Evolutionary conservation across 2,329 filamentous ascomycete species (phyloP).

Genomic region (Tolypocladium ovalisporum): DNA sequence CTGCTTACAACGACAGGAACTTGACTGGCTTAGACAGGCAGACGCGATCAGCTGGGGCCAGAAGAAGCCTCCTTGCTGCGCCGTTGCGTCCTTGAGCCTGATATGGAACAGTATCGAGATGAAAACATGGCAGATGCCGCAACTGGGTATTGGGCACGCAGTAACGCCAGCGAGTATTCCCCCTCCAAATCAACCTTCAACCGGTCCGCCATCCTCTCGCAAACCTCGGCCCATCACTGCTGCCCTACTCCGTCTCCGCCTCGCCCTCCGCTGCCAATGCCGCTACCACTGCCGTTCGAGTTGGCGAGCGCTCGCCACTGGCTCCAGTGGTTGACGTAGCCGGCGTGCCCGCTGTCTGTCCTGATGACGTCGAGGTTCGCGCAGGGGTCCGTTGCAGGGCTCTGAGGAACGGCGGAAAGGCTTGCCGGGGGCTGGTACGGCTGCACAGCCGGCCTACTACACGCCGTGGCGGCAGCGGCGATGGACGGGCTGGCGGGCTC

Average conservation of each 20-base stretch:
- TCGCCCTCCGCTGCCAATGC: neutral
- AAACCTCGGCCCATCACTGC: neutral
- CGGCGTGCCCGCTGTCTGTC: constrained; percentile 15
- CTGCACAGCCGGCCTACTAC: neutral
- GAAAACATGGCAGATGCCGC: neutral
- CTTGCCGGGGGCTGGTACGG: neutral
- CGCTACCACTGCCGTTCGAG: neutral
- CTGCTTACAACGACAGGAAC: neutral
- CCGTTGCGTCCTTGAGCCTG: neutral
- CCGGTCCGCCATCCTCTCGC: neutral
- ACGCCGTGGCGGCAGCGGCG: neutral
- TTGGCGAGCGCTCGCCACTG: constrained; percentile 11
- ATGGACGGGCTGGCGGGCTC: constrained; percentile 5
- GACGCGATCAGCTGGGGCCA: neutral
- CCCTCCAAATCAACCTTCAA: neutral
- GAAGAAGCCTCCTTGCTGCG: neutral
- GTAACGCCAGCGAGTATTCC: neutral
- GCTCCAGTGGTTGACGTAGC: constrained; percentile 27
- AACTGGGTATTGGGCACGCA: neutral
- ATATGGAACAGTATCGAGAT: neutral
- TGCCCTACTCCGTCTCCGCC: neutral
- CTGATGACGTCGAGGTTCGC: constrained; percentile 22
- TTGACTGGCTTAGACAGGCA: neutral
- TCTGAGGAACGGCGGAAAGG: constrained; percentile 5
- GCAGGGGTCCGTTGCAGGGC: constrained; percentile 15